Conservation (phyloP, 169 alveolate species). For the Cryptosporidium ubiquitum region DNA sequence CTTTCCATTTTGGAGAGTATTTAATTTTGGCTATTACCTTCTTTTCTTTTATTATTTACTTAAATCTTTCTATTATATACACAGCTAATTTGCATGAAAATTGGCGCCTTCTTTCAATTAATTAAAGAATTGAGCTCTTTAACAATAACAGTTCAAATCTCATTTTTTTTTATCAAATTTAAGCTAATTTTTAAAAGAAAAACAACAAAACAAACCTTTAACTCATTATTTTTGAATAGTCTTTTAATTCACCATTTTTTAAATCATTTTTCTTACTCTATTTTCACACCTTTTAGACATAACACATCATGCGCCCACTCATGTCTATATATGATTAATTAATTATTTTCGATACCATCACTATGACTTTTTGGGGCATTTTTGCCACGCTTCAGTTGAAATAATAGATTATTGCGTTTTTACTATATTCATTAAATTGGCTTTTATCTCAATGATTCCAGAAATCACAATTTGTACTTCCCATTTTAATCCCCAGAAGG, state of each 20-base stretch:
- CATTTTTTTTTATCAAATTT: background rate
- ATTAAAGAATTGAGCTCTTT: background rate
- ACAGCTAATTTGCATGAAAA: background rate
- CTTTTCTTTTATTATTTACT: background rate
- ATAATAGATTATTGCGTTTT: no score
- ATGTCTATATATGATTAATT: conserved; percentile 8
- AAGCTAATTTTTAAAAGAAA: background rate
- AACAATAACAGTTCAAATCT: background rate
- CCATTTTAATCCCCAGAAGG: no score
- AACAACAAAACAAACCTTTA: background rate
- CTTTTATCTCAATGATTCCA: background rate
- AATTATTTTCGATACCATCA: conserved; percentile 14
- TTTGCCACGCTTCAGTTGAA: no score
- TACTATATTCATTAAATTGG: no score
- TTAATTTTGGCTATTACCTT: background rate
- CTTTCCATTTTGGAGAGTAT: background rate
- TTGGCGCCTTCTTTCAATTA: background rate
- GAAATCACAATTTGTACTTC: no score
- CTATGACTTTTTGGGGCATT: background rate
- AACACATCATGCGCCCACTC: conserved; percentile 1
- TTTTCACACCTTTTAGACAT: conserved; percentile 15
- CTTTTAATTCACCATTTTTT: background rate
- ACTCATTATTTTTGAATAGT: background rate
- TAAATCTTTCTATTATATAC: background rate
- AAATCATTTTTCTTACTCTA: background rate